Base-by-base conservation (phyloP, 83 land plant species). In the Thuja plicata region DNA sequence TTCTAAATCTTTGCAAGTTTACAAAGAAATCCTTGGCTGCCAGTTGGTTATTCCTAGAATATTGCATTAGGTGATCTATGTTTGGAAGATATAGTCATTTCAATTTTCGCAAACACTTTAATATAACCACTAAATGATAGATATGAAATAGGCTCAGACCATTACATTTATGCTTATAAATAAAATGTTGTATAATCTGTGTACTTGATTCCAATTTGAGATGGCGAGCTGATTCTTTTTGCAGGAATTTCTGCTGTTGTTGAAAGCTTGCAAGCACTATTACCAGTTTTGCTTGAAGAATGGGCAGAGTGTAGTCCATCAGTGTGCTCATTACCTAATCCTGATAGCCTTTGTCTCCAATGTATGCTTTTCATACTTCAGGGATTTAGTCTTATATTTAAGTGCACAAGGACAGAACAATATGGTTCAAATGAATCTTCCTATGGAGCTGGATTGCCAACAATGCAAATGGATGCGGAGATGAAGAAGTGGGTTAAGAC, bases 291-390 rank as follows among this genome's bases (percentile, higher is more conserved):
- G 24, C 85, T 82, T n/a, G 85, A 82, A 46, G 85, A 52, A 10
- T 82, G 85, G 85, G 85, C 85, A 82, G 85, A 82, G 85, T 82
- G 85, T 82, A 27, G 46, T 43, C 54, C 85, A 11, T 82, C 54
- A 8, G 85, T 82, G 34, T 82, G 85, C 54, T 82, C 85, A 45
- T 30, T 82, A 50, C 85, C 85, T 27, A 24, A 45, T 82, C 54
- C 85, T 82, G 85, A 82, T 82, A 82, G n/a, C n/a, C 19, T 52
- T 27, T 82, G 85, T 27, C 54, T 82, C 12, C 54, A 82, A n/a
- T 82, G 85, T 82, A 45, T 45, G 85, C 54, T 43, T n/a, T 82
- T 45, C 46, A 82, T 82, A n/a, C 85, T 82, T 11, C 85, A 82
- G 54, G 54, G 15, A 1, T 82, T 82, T 45, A 46, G 16, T 52